These are phyloP conservation scores for Neurospora cerealis DNA, from an alignment of 495 filamentous ascomycete species.

Conservation along the genomic window DNA sequence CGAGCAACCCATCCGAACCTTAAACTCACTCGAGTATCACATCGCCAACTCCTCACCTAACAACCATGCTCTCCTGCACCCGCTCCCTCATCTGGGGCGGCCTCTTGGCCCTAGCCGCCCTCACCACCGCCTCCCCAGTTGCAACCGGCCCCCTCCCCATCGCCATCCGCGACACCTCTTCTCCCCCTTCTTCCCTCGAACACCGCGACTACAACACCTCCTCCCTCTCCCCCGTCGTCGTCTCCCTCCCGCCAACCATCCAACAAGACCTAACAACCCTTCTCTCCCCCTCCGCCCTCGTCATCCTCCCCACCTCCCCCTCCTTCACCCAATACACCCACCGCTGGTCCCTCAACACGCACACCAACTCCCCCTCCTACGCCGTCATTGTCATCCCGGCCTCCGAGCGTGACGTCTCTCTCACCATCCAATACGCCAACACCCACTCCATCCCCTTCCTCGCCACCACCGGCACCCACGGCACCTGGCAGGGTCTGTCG, in stretches of 20 bases:
- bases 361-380: conserved; percentile 23
- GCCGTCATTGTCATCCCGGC: conserved; percentile 36
- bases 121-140: not conserved
- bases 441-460: conserved; percentile 37
- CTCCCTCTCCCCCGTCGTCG: not conserved
- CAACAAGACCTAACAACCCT: not conserved
- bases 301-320: conserved; percentile 1
- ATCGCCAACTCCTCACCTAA: not conserved
- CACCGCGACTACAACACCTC: not conserved
- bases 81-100: not conserved
- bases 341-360: conserved; percentile 4
- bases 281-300: not conserved
- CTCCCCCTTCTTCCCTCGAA: not conserved
- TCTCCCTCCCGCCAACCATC: not conserved
- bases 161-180: not conserved
- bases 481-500: conserved; percentile 25
- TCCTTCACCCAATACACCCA: not conserved
- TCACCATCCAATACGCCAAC: conserved; percentile 39
- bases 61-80: not conserved
- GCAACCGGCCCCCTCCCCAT: not conserved
- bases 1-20: not conserved
- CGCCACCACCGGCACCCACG: conserved; percentile 38
- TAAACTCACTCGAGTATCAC: not conserved
- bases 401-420: conserved; percentile 41
- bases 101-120: not conserved